Evolutionary conservation across 2,329 filamentous ascomycete species (phyloP).

Genomic region (Fusarium marasasianum): DNA sequence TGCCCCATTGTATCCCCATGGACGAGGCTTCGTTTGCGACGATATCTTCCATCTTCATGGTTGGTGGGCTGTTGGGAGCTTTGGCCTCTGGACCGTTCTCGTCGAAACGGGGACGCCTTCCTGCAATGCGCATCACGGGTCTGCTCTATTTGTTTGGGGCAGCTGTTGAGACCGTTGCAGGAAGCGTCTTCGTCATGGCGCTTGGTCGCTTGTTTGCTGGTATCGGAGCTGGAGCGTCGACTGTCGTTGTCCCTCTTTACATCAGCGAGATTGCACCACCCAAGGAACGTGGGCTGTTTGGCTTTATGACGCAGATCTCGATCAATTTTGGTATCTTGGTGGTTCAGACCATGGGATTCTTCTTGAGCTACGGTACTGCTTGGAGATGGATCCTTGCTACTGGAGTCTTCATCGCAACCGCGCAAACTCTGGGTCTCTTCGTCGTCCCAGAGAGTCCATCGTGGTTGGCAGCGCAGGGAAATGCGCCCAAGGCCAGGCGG

Average conservation of each 20-base stretch:
- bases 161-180: constrained; percentile 76
- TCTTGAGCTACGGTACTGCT: constrained; percentile 78
- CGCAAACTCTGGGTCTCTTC: constrained; percentile 76
- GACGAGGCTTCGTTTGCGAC: constrained; percentile 81
- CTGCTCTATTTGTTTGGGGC: constrained; percentile 81
- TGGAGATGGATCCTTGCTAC: constrained; percentile 87
- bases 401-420: constrained; percentile 73
- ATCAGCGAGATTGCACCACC: constrained; percentile 90
- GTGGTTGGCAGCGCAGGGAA: constrained; percentile 80
- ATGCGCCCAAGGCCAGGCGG: constrained; percentile 67
- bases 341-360: constrained; percentile 86
- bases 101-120: constrained; percentile 77
- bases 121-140: constrained; percentile 80
- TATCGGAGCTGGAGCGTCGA: constrained; percentile 84
- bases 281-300: constrained; percentile 79
- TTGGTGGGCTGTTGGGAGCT: constrained; percentile 87
- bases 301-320: constrained; percentile 87
- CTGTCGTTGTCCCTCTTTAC: constrained; percentile 93
- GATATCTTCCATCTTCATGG: constrained; percentile 88
- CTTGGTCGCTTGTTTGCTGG: constrained; percentile 83
- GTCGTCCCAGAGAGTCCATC: constrained; percentile 87
- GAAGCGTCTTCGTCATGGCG: constrained; percentile 72
- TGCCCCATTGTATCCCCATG: constrained; percentile 90
- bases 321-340: constrained; percentile 90
- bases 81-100: constrained; percentile 82